Base-by-base conservation (phyloP, 352 stramenopile species). In the Aphanomyces cochlioides region DNA sequence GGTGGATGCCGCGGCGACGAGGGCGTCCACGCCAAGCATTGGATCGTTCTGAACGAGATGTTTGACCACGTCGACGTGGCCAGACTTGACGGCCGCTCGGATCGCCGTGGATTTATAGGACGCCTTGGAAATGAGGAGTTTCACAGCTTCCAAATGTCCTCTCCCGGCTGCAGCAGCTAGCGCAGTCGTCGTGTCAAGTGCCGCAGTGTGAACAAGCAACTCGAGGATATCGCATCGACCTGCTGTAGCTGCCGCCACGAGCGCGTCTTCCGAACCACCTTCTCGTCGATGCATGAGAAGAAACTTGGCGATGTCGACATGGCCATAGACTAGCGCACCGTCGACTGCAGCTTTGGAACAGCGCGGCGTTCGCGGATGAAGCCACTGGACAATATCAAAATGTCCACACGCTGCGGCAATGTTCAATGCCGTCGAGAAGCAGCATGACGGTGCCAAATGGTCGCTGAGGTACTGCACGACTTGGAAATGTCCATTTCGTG, bases 371-470 rank as follows among this genome's bases (percentile, higher is more conserved):
- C 73, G 71, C 28, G 79, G 57, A 50, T 77, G 57, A 5, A 82
- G 43, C 67, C 72, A 82, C 15, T 69, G 54, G 53, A 80, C 75
- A 68, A 82, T 77, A 5, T 68, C 10, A 2, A 56, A 21, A 6
- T 80, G 75, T 19, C 73, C 73, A 34, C 79, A 77, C 47, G 57
- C 77, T 3, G 73, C 73, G 41, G 77, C 77, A 38, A 78, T 74
- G 19, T 73, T 70, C 60, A 80, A 78, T 17, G 77, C 75, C 7
- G 21, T 54, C 10, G 36, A n/a, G 7, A 41, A 34, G 34, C 60
- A 45, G 6, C 47, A 67, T 19, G 38, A 19, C 21, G 50, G 38
- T 4, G 4, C 21, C 21, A 19, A 41, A 15, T 67, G 60, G 6
- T 37, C n/a, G 28, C 47, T 19, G 10, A 67, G 28, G 47, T 56